Evolutionary conservation across 352 stramenopile species (phyloP).

Genomic region (Phytopythium kandeliae): DNA sequence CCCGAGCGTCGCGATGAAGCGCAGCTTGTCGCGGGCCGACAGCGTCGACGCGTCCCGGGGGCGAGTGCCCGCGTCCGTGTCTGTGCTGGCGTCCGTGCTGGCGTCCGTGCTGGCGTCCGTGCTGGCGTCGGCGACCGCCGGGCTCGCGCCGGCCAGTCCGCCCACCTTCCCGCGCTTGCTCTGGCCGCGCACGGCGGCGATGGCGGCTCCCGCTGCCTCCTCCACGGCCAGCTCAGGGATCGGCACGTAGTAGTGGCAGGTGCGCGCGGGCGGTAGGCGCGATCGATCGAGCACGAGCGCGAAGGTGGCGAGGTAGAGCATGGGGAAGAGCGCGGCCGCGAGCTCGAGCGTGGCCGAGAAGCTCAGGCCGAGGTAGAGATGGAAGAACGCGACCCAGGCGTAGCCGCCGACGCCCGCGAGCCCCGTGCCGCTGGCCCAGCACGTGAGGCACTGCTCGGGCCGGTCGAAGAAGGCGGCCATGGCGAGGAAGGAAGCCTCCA

Average conservation of each 20-base stretch:
- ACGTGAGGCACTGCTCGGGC: slow-evolving; percentile 71
- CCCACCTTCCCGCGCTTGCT: too few species aligned
- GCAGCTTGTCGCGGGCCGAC: slow-evolving; percentile 49
- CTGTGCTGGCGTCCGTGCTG: too few species aligned
- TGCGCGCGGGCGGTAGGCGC: slow-evolving; percentile 27
- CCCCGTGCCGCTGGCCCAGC: slow-evolving; percentile 91
- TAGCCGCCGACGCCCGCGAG: slow-evolving; percentile 91
- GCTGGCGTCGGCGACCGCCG: too few species aligned
- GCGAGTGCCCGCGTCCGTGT: neutral
- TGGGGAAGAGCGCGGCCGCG: slow-evolving; percentile 44
- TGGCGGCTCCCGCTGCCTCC: slow-evolving; percentile 6
- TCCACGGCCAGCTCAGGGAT: slow-evolving; percentile 25
- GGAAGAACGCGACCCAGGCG: slow-evolving; percentile 78
- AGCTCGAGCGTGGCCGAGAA: slow-evolving; percentile 60
- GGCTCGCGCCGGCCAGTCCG: too few species aligned
- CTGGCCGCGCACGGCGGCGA: slow-evolving; percentile 5
- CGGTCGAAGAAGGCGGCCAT: slow-evolving; percentile 83
- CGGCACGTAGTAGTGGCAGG: slow-evolving; percentile 30
- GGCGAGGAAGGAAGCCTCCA: slow-evolving; percentile 87
- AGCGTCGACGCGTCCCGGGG: slow-evolving; percentile 28
- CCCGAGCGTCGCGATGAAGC: slow-evolving; percentile 76
- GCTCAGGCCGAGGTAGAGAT: slow-evolving; percentile 56
- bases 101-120: too few species aligned
- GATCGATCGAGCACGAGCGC: slow-evolving; percentile 52
- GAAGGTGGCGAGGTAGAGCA: slow-evolving; percentile 61